phyloP scores from a whole-genome alignment of 2,329 filamentous ascomycete genomes.

The Penicillium concentricum region DNA sequence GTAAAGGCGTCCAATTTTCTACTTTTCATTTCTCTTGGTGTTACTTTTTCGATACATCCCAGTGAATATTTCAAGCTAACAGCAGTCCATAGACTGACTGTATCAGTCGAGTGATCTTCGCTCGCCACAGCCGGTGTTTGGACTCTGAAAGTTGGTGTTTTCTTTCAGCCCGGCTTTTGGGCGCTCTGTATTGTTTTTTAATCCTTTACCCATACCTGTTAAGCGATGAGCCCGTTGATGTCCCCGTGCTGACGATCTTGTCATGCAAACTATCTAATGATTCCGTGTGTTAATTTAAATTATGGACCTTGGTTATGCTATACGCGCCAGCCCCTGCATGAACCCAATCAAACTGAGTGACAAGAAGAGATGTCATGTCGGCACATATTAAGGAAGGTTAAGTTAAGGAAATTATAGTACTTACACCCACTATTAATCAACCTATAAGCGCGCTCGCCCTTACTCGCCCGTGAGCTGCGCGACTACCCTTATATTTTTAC shows the following conservation, averaged over 20 bases:
- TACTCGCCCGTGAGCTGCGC: too few relatives aligned
- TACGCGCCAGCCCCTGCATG: too few relatives aligned
- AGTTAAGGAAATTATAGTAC: too few relatives aligned
- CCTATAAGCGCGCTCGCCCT: too few relatives aligned
- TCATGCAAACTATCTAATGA: slow-evolving; percentile 12
- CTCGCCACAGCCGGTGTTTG: background rate
- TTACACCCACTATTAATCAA: too few relatives aligned
- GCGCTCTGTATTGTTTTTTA: background rate
- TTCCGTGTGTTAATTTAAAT: background rate
- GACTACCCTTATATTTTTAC: too few relatives aligned
- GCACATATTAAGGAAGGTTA: too few relatives aligned
- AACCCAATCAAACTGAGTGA: too few relatives aligned
- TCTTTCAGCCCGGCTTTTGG: background rate
- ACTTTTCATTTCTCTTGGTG: background rate
- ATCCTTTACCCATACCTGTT: slow-evolving; percentile 2
- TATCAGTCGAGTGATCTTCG: background rate
- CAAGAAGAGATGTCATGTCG: too few relatives aligned
- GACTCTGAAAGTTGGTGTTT: background rate
- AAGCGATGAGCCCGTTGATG: slow-evolving; percentile 8
- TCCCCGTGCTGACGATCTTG: slow-evolving; percentile 10
- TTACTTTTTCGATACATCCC: background rate
- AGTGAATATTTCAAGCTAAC: background rate
- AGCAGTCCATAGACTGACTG: background rate
- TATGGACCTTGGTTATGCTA: too few relatives aligned
- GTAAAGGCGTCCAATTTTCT: background rate